These are phyloP conservation scores for Penicillium frequentans DNA, from an alignment of 2,329 filamentous ascomycete genomes.

Conservation along the genomic window DNA sequence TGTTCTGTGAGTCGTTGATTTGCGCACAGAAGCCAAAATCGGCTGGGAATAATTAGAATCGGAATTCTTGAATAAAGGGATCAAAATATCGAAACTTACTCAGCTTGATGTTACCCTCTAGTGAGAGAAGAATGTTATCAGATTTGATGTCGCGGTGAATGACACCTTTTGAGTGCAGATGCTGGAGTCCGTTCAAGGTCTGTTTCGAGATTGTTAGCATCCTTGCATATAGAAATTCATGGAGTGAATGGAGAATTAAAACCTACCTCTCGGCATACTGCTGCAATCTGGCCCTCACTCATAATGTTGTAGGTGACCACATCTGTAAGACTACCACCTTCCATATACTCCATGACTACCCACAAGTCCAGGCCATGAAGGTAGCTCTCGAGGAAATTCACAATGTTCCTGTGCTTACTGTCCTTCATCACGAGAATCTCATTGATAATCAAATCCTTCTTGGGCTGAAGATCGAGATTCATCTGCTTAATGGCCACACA, in stretches of 20 bases:
- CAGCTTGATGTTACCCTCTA: slow-evolving; percentile 95
- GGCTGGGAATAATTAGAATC: slow-evolving; percentile 54
- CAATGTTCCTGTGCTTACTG: slow-evolving; percentile 96
- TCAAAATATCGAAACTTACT: slow-evolving; percentile 59
- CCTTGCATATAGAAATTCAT: not conserved
- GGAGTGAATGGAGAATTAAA: not conserved
- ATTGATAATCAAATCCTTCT: slow-evolving; percentile 99
- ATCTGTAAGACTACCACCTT: slow-evolving; percentile 94
- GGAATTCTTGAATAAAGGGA: not conserved
- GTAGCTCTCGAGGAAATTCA: slow-evolving; percentile 99
- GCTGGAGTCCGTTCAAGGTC: slow-evolving; percentile 86
- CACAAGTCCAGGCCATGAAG: slow-evolving; percentile 86
- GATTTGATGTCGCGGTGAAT: slow-evolving; percentile 99
- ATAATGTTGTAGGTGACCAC: slow-evolving; percentile 99
- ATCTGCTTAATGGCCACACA: slow-evolving; percentile 99
- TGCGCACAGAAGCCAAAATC: slow-evolving; percentile 99
- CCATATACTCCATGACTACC: slow-evolving; percentile 99
- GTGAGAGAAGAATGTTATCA: slow-evolving; percentile 90
- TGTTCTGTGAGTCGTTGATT: slow-evolving; percentile 95
- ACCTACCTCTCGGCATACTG: slow-evolving; percentile 80
- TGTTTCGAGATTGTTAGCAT: slow-evolving; percentile 31
- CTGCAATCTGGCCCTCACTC: slow-evolving; percentile 95
- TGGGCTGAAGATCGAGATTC: slow-evolving; percentile 97
- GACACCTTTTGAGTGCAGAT: slow-evolving; percentile 94
- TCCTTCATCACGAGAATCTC: slow-evolving; percentile 99